Evolutionary conservation across 352 stramenopile species (phyloP).

Genomic region (Pythium angustatum): DNA sequence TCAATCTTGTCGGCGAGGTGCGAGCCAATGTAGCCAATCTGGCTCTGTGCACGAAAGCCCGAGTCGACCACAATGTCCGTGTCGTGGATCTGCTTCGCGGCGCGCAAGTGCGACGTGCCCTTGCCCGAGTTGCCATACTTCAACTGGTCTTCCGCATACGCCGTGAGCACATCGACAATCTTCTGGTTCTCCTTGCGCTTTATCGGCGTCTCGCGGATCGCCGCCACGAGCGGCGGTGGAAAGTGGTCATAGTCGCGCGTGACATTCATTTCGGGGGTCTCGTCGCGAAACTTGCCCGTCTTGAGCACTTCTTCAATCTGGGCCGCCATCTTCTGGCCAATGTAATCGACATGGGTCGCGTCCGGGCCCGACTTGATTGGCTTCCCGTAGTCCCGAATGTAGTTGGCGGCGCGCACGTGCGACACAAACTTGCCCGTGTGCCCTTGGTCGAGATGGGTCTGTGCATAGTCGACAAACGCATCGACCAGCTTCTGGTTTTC

Average conservation of each 20-base stretch:
- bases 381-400: slow-evolving; percentile 55
- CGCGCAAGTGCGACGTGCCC: slow-evolving; percentile 65
- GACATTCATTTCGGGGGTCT: slow-evolving; percentile 47
- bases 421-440: slow-evolving; percentile 78
- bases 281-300: slow-evolving; percentile 55
- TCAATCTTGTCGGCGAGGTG: slow-evolving; percentile 81
- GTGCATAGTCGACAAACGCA: slow-evolving; percentile 65
- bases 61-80: slow-evolving; percentile 50
- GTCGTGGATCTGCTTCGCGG: slow-evolving; percentile 64
- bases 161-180: slow-evolving; percentile 60
- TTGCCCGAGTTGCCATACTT: slow-evolving; percentile 74
- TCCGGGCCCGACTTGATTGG: slow-evolving; percentile 49
- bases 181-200: slow-evolving; percentile 64
- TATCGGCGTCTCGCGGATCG: slow-evolving; percentile 44
- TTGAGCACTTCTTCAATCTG: slow-evolving; percentile 65
- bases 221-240: slow-evolving; percentile 44
- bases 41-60: slow-evolving; percentile 40
- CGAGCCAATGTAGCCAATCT: slow-evolving; percentile 61
- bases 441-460: slow-evolving; percentile 52
- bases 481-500: slow-evolving; percentile 81
- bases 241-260: slow-evolving; percentile 48
- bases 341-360: slow-evolving; percentile 42
- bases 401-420: slow-evolving; percentile 61
- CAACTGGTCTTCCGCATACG: slow-evolving; percentile 73
- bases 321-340: slow-evolving; percentile 55